A percentile compares a stretch with the other conserved stretches of the same genome.
Evolutionary conservation across 2,329 filamentous ascomycete genomes (phyloP).

Genomic region (Penicillium freii): DNA sequence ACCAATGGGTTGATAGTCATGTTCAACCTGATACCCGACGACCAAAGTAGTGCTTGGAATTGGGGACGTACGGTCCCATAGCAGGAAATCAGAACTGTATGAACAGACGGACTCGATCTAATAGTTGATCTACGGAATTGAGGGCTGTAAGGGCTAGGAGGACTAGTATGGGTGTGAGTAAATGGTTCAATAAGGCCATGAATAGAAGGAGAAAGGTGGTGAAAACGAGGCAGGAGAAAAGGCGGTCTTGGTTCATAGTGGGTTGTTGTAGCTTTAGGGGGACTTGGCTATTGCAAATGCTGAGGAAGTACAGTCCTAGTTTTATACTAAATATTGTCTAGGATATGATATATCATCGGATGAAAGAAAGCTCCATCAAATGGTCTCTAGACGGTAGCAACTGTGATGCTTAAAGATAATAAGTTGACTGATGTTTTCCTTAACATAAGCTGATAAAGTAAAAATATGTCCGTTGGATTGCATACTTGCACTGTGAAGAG

Average conservation of each 20-base stretch:
- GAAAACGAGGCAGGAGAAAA: background rate
- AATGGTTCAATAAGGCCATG: background rate
- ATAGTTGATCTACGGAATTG: background rate
- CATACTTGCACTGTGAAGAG: background rate
- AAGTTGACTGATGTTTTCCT: background rate
- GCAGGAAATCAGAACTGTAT: background rate
- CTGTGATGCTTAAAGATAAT: background rate
- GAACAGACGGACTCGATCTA: background rate
- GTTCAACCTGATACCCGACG: slow-evolving; percentile 10
- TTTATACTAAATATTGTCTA: background rate
- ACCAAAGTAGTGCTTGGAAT: slow-evolving; percentile 10
- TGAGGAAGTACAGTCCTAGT: background rate
- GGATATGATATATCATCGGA: background rate
- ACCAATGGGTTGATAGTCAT: slow-evolving; percentile 4
- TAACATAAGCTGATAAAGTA: no score
- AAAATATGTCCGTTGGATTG: background rate
- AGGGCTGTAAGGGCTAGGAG: background rate
- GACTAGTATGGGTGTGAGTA: background rate
- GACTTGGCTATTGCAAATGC: background rate
- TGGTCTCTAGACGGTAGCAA: background rate
- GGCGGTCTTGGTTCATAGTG: background rate
- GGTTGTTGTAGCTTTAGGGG: background rate
- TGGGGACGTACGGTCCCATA: slow-evolving; percentile 7
- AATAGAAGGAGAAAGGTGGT: background rate
- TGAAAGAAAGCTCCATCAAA: background rate